A percentile compares a stretch with the other conserved stretches of the same genome.
Evolutionary conservation across 2,329 filamentous ascomycete genomes (phyloP).

Genomic region (Corynespora cassiicola): DNA sequence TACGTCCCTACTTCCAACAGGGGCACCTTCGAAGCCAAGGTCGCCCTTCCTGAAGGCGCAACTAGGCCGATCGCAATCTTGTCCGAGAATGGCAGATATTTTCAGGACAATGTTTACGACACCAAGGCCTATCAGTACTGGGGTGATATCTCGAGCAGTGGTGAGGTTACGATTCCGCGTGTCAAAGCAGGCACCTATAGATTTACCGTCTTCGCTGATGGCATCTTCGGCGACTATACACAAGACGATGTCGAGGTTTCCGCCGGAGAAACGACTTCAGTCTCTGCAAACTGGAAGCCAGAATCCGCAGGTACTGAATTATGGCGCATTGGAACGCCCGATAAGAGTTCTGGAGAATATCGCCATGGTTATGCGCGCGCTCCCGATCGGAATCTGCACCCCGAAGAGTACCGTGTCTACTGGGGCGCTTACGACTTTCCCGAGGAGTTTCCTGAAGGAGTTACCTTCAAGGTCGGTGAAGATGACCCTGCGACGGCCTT

Average conservation of each 20-base stretch:
- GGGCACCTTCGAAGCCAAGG: slow-evolving; percentile 57
- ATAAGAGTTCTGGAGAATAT: slow-evolving; percentile 67
- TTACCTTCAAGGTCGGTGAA: slow-evolving; percentile 64
- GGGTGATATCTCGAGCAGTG: slow-evolving; percentile 54
- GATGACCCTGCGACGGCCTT: slow-evolving; percentile 58
- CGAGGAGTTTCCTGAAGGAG: slow-evolving; percentile 64
- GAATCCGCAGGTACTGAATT: slow-evolving; percentile 65
- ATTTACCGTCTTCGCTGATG: slow-evolving; percentile 68
- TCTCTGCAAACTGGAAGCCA: slow-evolving; percentile 55
- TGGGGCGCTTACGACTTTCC: slow-evolving; percentile 67
- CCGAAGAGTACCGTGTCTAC: slow-evolving; percentile 67
- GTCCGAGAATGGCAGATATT: slow-evolving; percentile 58
- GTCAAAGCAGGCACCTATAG: slow-evolving; percentile 67
- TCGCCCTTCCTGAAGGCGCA: slow-evolving; percentile 61
- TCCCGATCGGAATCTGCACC: slow-evolving; percentile 54
- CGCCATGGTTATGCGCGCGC: slow-evolving; percentile 62
- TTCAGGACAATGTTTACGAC: slow-evolving; percentile 66
- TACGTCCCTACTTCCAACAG: slow-evolving; percentile 62
- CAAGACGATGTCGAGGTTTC: slow-evolving; percentile 59
- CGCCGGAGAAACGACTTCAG: slow-evolving; percentile 44
- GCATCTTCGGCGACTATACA: slow-evolving; percentile 66
- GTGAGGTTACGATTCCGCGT: slow-evolving; percentile 59
- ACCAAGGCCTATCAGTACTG: slow-evolving; percentile 68
- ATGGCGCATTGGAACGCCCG: slow-evolving; percentile 68
- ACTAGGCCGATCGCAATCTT: slow-evolving; percentile 62